Evolutionary conservation across 106 monocot species (phyloP), one percentile per base, ranked within the genome.

Genomic region (Dactylorhiza incarnata): DNA sequence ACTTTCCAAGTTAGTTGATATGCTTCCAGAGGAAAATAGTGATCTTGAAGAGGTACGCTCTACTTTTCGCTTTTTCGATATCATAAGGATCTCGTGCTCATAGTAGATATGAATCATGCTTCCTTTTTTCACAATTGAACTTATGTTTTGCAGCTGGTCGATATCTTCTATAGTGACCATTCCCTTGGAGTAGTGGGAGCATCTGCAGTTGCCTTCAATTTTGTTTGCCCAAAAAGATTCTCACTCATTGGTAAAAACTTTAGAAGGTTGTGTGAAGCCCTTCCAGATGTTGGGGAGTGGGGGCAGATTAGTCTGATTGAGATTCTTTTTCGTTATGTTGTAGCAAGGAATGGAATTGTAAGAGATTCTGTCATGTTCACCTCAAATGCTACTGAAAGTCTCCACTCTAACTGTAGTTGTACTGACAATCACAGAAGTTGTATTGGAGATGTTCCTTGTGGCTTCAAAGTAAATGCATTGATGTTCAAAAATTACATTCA

Each of bases 231-330:
- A 73, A 82, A 81, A 74, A 89, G 86, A 82, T 77, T 94, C 29
- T 70, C 77, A 26, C 77, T 99, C 13, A 83, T 99, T 47, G 82
- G 84, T 5, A 89, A 82, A 81, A 80, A 76, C 63, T 99, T 89
- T 79, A 89, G 80, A 81, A 91, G 86, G 69, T 49, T 99, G 26
- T 94, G 97, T 81, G 91, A 94, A 75, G 87, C 82, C 25, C 87
- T 99, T 54, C 97, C 94, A 63, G 97, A 99, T 75, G 80, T 94
- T 73, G 97, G 94, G 43, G 97, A 99, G 73, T 99, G 97, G 97
- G 89, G 94, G 23, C 97, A 99, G 73, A 88, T 99, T 81, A 48
- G 84, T 76, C 77, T 99, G 74, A 88, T 88, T 71, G 89, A 99
- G 53, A 86, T 94, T 77, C 86, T 99, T 73, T 69, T 99, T 73